These are phyloP conservation scores for Cyberlindnera saturnus DNA, from an alignment of 805 yeast species.

Conservation along the genomic window DNA sequence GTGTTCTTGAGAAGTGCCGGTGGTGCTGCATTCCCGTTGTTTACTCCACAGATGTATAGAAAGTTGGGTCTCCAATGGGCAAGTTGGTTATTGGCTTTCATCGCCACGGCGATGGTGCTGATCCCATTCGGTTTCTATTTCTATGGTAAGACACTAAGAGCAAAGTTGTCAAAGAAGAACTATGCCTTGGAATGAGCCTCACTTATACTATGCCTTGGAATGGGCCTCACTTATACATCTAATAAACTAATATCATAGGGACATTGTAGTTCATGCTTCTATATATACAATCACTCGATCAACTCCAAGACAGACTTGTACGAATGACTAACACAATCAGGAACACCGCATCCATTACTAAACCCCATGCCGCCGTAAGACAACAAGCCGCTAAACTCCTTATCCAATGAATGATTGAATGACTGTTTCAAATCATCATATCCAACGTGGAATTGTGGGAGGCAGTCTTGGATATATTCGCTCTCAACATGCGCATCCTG, in stretches of 20 bases:
- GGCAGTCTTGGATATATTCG: constrained; percentile 49
- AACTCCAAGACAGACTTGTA: constrained; percentile 27
- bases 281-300: too few species aligned
- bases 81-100: constrained; percentile 69
- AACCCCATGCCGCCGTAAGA: constrained; percentile 76
- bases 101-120: constrained; percentile 68
- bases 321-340: constrained; percentile 71
- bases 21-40: constrained; percentile 82
- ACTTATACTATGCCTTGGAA: constrained; percentile 28
- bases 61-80: constrained; percentile 77
- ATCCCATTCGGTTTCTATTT: constrained; percentile 68
- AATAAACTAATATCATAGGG: too few species aligned
- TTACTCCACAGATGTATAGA: constrained; percentile 76
- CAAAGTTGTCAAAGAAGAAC: constrained; percentile 60
- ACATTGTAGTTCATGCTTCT: too few species aligned
- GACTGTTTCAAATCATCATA: constrained; percentile 40
- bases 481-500: constrained; percentile 9
- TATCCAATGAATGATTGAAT: constrained; percentile 28
- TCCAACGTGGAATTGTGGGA: constrained; percentile 78
- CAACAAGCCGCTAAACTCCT: constrained; percentile 34
- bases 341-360: constrained; percentile 81
- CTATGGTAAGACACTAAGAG: constrained; percentile 60
- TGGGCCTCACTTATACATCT: neutral
- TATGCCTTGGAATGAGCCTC: constrained; percentile 28
- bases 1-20: constrained; percentile 77